A percentile compares a stretch with the other conserved stretches of the same genome.
phyloP scores from a whole-genome alignment of 805 yeast species.

The Saturnispora ahearnii region DNA sequence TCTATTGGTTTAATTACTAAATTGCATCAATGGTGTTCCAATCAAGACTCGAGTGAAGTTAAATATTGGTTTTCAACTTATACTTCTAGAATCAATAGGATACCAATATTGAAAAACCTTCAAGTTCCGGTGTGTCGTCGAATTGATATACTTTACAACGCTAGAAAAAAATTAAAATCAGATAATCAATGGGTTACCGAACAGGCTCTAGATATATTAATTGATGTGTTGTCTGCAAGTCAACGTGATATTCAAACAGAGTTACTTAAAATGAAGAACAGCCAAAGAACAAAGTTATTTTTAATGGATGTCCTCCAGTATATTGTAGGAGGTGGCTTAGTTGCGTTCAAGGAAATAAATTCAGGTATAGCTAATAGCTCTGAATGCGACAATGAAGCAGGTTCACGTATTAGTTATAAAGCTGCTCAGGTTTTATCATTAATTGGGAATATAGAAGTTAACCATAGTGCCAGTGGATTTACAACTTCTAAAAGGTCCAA shows the following conservation, averaged over 20 bases:
- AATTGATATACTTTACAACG: constrained; percentile 29
- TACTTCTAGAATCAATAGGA: constrained; percentile 3
- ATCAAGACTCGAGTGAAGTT: constrained; percentile 7
- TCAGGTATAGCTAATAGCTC: constrained; percentile 26
- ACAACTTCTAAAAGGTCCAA: neutral
- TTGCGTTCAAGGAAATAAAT: constrained; percentile 28
- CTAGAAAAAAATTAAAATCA: constrained; percentile 46
- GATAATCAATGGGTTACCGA: constrained; percentile 63
- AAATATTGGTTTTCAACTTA: constrained; percentile 9
- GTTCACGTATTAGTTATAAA: constrained; percentile 39
- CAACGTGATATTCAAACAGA: constrained; percentile 7
- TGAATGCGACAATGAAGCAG: neutral
- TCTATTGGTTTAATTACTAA: constrained; percentile 26
- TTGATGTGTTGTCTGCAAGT: constrained; percentile 35
- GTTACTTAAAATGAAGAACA: neutral
- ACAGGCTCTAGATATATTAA: constrained; percentile 61
- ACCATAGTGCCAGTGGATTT: neutral
- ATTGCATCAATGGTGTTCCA: constrained; percentile 5
- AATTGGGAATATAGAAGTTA: constrained; percentile 62
- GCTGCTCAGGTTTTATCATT: constrained; percentile 66
- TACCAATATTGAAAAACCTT: constrained; percentile 6
- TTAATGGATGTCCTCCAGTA: constrained; percentile 4
- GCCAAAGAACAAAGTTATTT: neutral
- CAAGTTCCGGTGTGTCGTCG: constrained; percentile 4
- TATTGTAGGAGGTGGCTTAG: constrained; percentile 30